Conservation (phyloP, 495 filamentous ascomycete genomes). For the Annulohypoxylon stygium region DNA sequence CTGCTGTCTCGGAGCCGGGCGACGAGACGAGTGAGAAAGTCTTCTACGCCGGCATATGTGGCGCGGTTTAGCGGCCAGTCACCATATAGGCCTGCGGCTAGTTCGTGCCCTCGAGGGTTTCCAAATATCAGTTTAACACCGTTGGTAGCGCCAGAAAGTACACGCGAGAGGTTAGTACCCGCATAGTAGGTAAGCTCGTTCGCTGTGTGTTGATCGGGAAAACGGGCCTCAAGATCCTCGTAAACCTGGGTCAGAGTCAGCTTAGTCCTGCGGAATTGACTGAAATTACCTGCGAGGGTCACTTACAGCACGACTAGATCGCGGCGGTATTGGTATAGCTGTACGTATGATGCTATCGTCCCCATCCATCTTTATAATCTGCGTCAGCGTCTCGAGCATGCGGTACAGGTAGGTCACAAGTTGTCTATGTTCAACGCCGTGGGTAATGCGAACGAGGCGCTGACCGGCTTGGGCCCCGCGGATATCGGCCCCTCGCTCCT, state of each 20-base stretch:
- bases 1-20: constrained; percentile 28
- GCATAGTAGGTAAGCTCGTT: constrained; percentile 17
- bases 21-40: constrained; percentile 49
- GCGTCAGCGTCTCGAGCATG: constrained; percentile 46
- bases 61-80: constrained; percentile 43
- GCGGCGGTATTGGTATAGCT: no score
- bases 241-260: no score
- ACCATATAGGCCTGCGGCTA: constrained; percentile 40
- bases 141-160: constrained; percentile 57
- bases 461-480: constrained; percentile 52
- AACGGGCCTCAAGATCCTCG: constrained; percentile 25
- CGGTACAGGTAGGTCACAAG: constrained; percentile 58
- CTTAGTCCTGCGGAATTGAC: constrained; percentile 46
- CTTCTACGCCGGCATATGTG: constrained; percentile 52
- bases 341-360: no score
- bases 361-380: no score
- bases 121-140: constrained; percentile 61
- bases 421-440: constrained; percentile 51
- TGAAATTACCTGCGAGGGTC: constrained; percentile 52
- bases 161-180: constrained; percentile 54
- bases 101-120: constrained; percentile 54
- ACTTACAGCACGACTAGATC: constrained; percentile 3
- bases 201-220: background rate
- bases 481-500: constrained; percentile 56
- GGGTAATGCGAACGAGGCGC: constrained; percentile 50